Percentiles rank a stretch among this genome's conserved stretches.
These are phyloP conservation scores for Alternaria sp. DNA, from an alignment of 2,329 filamentous ascomycete genomes.

Conservation along the genomic window DNA sequence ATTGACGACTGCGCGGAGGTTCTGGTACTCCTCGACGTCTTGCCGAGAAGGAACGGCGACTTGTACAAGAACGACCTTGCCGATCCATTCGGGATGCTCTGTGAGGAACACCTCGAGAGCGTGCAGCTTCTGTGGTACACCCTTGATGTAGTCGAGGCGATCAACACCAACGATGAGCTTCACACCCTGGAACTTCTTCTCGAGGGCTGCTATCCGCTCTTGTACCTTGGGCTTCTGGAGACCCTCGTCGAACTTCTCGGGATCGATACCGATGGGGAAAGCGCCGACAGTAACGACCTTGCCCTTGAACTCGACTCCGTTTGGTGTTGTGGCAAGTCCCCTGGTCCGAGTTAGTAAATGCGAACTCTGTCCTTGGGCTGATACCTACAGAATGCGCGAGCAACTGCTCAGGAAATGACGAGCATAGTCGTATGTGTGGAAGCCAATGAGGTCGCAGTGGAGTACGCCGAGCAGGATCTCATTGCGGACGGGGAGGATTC, in stretches of 20 bases:
- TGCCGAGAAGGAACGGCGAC: constrained; percentile 93
- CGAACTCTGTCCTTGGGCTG: background rate
- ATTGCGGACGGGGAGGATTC: constrained; percentile 91
- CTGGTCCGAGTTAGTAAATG: constrained; percentile 38
- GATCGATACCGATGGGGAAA: constrained; percentile 97
- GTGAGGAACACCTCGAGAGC: constrained; percentile 96
- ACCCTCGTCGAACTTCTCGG: constrained; percentile 92
- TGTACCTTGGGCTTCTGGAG: constrained; percentile 85
- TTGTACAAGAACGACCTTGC: constrained; percentile 94
- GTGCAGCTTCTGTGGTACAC: constrained; percentile 95
- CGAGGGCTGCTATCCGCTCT: constrained; percentile 82
- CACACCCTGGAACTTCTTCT: constrained; percentile 91
- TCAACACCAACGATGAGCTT: constrained; percentile 98
- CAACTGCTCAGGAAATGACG: constrained; percentile 96
- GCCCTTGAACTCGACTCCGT: constrained; percentile 88
- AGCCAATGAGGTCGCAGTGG: constrained; percentile 93
- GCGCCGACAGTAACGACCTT: constrained; percentile 91
- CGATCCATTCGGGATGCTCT: constrained; percentile 97
- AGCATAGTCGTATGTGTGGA: constrained; percentile 99
- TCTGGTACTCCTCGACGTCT: constrained; percentile 98
- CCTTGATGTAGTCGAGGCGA: constrained; percentile 97
- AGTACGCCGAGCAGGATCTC: constrained; percentile 85
- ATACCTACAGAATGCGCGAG: constrained; percentile 80
- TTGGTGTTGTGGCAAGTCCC: constrained; percentile 80
- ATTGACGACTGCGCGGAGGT: constrained; percentile 92